Evolutionary conservation across 306 rosid species (phyloP).

Genomic region (Biancaea sappan): DNA sequence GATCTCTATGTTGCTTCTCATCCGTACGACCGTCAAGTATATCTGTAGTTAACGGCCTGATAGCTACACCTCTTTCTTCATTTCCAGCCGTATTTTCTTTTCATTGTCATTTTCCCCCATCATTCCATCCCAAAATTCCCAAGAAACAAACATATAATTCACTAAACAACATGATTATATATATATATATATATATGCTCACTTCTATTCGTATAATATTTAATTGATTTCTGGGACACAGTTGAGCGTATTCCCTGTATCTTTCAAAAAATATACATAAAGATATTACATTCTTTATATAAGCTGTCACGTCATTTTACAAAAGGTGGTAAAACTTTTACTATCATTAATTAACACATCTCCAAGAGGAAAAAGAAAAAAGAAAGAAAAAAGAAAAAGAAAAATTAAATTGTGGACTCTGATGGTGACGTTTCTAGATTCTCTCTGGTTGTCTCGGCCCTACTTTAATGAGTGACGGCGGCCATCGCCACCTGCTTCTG

Average conservation of each 20-base stretch:
- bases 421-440: constrained; percentile 30
- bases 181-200: too few relatives aligned
- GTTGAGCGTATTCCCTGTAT: constrained; percentile 11
- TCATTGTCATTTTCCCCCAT: too few relatives aligned
- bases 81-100: neutral
- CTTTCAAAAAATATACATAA: neutral
- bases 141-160: neutral
- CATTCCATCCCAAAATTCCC: neutral
- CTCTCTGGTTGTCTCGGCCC: neutral
- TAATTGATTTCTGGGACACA: constrained; percentile 26
- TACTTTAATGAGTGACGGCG: constrained; percentile 17
- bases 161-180: neutral
- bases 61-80: neutral
- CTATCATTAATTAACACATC: constrained; percentile 15
- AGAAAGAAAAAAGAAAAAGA: neutral
- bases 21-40: constrained; percentile 21
- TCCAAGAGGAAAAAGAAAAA: neutral
- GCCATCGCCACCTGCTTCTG: constrained; percentile 18
- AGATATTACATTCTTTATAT: constrained; percentile 14
- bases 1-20: constrained; percentile 31
- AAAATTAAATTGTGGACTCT: constrained; percentile 5
- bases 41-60: neutral
- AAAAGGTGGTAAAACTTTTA: neutral
- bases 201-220: constrained; percentile 31
- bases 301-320: constrained; percentile 3